Percentiles rank a stretch among this genome's conserved stretches.
Evolutionary conservation across 257 asterid genomes (phyloP).

Genomic region (Osmanthus fragrans): DNA sequence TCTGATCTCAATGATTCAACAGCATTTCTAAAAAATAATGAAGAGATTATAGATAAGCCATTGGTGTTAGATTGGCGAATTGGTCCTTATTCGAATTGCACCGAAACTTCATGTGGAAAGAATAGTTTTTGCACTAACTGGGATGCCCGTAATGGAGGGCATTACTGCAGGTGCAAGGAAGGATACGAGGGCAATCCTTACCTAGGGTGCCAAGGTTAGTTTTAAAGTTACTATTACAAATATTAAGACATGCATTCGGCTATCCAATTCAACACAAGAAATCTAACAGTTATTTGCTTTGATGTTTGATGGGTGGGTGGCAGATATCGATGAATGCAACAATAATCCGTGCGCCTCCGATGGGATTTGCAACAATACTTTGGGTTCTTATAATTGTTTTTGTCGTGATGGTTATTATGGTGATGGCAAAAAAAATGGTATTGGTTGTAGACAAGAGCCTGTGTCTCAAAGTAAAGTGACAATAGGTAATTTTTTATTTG

Average conservation of each 20-base stretch:
- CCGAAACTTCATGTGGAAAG: background rate
- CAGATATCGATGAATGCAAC: slow-evolving; percentile 31
- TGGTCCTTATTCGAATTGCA: slow-evolving; percentile 10
- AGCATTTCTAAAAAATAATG: background rate
- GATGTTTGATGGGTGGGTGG: background rate
- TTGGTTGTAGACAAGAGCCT: too few species aligned
- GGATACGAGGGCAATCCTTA: slow-evolving; percentile 1
- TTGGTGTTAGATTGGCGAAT: slow-evolving; percentile 27
- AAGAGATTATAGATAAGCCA: background rate
- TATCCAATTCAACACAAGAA: too few species aligned
- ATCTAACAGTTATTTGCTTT: too few species aligned
- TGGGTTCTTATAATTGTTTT: slow-evolving; percentile 25
- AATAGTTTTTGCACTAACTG: slow-evolving; percentile 20
- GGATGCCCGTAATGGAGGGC: slow-evolving; percentile 7
- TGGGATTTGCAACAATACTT: slow-evolving; percentile 26
- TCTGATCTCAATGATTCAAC: background rate
- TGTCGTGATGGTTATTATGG: slow-evolving; percentile 29
- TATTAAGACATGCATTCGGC: too few species aligned
- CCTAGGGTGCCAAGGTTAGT: too few species aligned
- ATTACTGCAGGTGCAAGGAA: slow-evolving; percentile 17
- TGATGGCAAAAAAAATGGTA: slow-evolving; percentile 3
- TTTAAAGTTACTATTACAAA: too few species aligned
- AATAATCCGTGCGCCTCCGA: slow-evolving; percentile 25
- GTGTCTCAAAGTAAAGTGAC: too few species aligned
- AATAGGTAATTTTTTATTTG: slow-evolving; percentile 21